A percentile compares a stretch with the other conserved stretches of the same genome.
Evolutionary conservation across 345 rosid species (phyloP).

Genomic region (Hibiscus trionum): DNA sequence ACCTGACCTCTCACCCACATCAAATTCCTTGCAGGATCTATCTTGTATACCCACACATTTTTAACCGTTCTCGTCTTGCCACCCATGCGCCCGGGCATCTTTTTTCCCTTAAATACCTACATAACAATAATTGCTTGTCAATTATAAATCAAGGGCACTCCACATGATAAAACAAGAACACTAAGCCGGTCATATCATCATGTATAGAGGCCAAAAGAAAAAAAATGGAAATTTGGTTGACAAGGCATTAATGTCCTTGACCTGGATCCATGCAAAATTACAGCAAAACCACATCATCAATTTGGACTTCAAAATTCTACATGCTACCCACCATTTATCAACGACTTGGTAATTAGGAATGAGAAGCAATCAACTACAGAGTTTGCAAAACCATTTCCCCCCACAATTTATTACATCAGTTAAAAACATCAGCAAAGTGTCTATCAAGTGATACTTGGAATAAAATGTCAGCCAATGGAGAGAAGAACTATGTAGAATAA

Average conservation of each 20-base stretch:
- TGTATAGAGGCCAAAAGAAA: not conserved
- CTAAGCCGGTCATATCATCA: not conserved
- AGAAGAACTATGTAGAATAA: not conserved
- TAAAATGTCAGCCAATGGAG: not conserved
- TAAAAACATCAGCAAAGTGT: not conserved
- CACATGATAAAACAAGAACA: not conserved
- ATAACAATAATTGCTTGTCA: constrained; percentile 12
- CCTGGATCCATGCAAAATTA: not conserved
- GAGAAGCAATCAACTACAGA: not conserved
- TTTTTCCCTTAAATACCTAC: constrained; percentile 86
- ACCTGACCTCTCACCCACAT: constrained; percentile 98
- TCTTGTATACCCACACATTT: constrained; percentile 89
- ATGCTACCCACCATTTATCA: not conserved
- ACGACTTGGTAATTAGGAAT: not conserved
- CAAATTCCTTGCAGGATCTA: constrained; percentile 81
- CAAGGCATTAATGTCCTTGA: not conserved
- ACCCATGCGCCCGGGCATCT: constrained; percentile 99
- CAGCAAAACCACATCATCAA: not conserved
- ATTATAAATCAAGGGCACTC: constrained; percentile 6
- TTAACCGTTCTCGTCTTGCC: constrained; percentile 74
- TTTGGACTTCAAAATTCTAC: not conserved
- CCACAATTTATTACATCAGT: not conserved
- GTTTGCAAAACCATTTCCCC: not conserved
- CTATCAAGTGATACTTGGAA: not conserved
- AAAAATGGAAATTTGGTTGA: not conserved